These are phyloP conservation scores for Starmera quercuum DNA, from an alignment of 805 yeast species.

Conservation along the genomic window DNA sequence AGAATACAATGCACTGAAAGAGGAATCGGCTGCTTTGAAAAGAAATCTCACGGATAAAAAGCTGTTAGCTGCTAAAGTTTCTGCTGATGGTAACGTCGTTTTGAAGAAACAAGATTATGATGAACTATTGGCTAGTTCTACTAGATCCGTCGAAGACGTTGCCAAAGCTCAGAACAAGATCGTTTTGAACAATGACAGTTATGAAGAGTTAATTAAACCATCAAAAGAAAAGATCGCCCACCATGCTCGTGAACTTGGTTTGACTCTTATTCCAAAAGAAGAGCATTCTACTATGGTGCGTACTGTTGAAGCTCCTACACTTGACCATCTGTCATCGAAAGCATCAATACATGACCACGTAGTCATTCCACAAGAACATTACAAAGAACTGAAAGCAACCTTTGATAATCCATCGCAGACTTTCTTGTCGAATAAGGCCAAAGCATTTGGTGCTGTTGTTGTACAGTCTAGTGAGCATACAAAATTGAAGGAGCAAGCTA, in stretches of 20 bases:
- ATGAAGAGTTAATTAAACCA: slow-evolving; percentile 10
- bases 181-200: slow-evolving; percentile 18
- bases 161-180: slow-evolving; percentile 8
- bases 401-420: slow-evolving; percentile 14
- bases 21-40: slow-evolving; percentile 12
- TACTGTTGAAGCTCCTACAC: slow-evolving; percentile 15
- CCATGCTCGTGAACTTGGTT: background rate
- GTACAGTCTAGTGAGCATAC: slow-evolving; percentile 4
- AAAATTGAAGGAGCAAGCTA: background rate
- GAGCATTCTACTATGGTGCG: slow-evolving; percentile 12
- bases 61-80: slow-evolving; percentile 19
- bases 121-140: slow-evolving; percentile 7
- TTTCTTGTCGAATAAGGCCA: slow-evolving; percentile 5
- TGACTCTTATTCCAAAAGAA: slow-evolving; percentile 3
- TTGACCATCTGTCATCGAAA: slow-evolving; percentile 14
- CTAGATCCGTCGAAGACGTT: slow-evolving; percentile 1
- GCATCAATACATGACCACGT: slow-evolving; percentile 15
- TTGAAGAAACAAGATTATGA: slow-evolving; percentile 10
- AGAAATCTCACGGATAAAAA: slow-evolving; percentile 20
- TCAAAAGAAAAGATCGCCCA: background rate
- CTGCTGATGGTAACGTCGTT: slow-evolving; percentile 11
- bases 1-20: slow-evolving; percentile 6
- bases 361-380: slow-evolving; percentile 18
- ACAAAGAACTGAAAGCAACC: slow-evolving; percentile 12
- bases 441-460: slow-evolving; percentile 13